Evolutionary conservation across 2,329 filamentous ascomycete genomes (phyloP), one percentile per base, ranked within the genome.

Genomic region (Sporothrix euskadiensis): DNA sequence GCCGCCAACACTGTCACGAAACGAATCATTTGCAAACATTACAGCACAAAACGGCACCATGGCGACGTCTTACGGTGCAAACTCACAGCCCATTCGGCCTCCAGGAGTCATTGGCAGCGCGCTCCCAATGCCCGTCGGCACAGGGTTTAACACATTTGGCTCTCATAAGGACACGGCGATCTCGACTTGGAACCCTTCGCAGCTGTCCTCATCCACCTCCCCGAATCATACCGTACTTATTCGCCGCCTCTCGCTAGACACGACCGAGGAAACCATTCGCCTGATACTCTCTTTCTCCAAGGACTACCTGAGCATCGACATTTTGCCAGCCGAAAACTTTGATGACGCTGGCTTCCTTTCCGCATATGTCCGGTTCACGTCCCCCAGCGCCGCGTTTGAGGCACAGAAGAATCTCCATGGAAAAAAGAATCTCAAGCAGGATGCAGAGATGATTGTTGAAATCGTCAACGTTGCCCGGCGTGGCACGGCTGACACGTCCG

Each of bases 31-130:
- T n/a, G 22, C 59, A 22, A 63, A 44, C 54, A 72, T 77, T 54
- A 74, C 75, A 73, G 73, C 78, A 69, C 77, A 78, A 44, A 81
- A 80, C 73, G 79, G 78, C 74, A 78, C 80, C 75, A 87, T 88
- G 85, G 81, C 85, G 75, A 79, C 84, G 57, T 80, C 81, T 74
- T 87, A 83, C 77, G 78, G 84, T 9, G 7, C 59, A n/a, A 63
- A 63, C 71, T 78, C 81, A 73, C 83, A 82, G 74, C 77, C 82
- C 44, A 84, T 84, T 74, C 79, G 83, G 78, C 76, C 81, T 74
- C 44, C 78, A 56, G 75, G 77, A 73, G 75, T 81, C 57, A 80
- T 82, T 73, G 76, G 81, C 22, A 75, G 80, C 41, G 83, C 81
- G 8, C 63, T 41, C 63, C 80, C 41, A 75, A 77, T 71, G 78